Conservation (phyloP, 495 filamentous ascomycete genomes). For the Podospora tetraspora region DNA sequence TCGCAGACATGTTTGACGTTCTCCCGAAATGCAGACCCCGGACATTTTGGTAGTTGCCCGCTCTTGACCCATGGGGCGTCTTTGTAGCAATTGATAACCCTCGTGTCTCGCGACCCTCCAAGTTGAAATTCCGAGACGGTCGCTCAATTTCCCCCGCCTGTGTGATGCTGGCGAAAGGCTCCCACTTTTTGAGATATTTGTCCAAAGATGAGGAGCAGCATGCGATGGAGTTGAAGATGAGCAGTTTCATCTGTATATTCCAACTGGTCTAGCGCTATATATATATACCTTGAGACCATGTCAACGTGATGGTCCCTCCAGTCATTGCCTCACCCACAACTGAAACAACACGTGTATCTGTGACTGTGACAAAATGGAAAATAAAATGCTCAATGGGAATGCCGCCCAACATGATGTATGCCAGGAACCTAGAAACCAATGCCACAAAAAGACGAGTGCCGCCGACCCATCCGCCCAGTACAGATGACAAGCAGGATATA, state of each 20-base stretch:
- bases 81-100: neutral
- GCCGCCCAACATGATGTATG: neutral
- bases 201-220: neutral
- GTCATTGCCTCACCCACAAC: too few relatives aligned
- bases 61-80: neutral
- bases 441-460: neutral
- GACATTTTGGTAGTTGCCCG: neutral
- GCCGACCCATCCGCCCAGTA: neutral
- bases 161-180: neutral
- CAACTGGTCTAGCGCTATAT: neutral
- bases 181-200: neutral
- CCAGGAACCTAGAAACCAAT: neutral
- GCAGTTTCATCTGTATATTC: neutral
- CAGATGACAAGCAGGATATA: neutral
- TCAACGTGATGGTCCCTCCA: neutral
- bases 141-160: neutral
- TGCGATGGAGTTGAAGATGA: neutral
- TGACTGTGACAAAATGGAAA: neutral
- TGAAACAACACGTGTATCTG: neutral
- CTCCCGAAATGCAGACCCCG: neutral
- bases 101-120: neutral
- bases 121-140: too few relatives aligned
- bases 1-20: neutral
- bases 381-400: neutral
- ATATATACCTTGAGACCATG: neutral